phyloP scores from a whole-genome alignment of 2,329 filamentous ascomycete species.

The Cladophialophora psammophila region DNA sequence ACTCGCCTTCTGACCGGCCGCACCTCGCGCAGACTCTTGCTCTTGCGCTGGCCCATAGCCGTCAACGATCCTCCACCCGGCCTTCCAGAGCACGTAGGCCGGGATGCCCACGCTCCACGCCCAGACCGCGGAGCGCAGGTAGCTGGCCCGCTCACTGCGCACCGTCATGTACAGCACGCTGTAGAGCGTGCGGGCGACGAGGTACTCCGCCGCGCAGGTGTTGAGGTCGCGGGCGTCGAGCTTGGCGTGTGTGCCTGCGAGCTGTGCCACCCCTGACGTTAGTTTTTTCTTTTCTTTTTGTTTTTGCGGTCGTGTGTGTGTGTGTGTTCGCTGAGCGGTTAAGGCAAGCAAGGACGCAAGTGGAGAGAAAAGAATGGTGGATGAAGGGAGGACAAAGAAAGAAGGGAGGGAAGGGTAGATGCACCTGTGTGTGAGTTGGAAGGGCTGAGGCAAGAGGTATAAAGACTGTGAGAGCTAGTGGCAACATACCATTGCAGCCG shows the following conservation, averaged over 20 bases:
- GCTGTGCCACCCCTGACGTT: constrained; percentile 22
- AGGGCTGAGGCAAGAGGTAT: not conserved
- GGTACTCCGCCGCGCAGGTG: constrained; percentile 45
- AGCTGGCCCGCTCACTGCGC: constrained; percentile 45
- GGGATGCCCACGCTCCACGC: constrained; percentile 47
- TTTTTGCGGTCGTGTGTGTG: too few species aligned
- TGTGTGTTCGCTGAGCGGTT: too few species aligned
- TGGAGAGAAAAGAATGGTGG: too few species aligned
- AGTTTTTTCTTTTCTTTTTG: not conserved
- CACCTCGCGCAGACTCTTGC: too few species aligned
- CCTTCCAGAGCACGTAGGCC: constrained; percentile 45
- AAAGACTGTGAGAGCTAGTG: not conserved
- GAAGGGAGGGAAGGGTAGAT: not conserved
- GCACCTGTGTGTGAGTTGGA: not conserved
- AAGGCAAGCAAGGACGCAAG: not conserved
- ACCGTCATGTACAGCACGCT: constrained; percentile 47
- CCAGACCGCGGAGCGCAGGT: constrained; percentile 46
- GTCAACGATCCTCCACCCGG: constrained; percentile 38
- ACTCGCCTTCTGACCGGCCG: constrained; percentile 3
- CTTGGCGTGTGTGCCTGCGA: constrained; percentile 47
- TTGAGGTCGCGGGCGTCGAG: constrained; percentile 46
- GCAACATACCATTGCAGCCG: constrained; percentile 45
- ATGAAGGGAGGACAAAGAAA: not conserved
- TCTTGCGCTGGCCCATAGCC: not conserved
- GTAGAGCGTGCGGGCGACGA: constrained; percentile 45